Percentiles rank a stretch among this genome's conserved stretches.
phyloP scores from a whole-genome alignment of 2,329 filamentous ascomycete genomes.

The Colletotrichum incanum region DNA sequence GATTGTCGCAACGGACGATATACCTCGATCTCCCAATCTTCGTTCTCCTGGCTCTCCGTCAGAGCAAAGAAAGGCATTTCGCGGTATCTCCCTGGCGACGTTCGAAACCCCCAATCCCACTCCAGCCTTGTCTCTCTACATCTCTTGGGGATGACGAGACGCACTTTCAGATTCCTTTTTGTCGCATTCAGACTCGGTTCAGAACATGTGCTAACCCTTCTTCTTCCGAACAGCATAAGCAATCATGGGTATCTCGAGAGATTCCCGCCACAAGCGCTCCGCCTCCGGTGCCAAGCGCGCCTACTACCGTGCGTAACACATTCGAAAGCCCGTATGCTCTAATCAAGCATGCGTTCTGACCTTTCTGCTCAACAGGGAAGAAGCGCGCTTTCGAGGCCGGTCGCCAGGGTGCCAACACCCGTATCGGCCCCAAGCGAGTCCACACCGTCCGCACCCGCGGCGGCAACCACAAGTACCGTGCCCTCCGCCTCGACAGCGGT shows the following conservation, averaged over 20 bases:
- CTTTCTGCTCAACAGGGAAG: constrained; percentile 80
- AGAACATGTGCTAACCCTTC: constrained; percentile 45
- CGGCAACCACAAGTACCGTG: constrained; percentile 99
- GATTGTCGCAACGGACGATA: constrained; percentile 6
- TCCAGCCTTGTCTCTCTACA: not conserved
- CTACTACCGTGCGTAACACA: constrained; percentile 84
- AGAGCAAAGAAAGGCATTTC: constrained; percentile 30
- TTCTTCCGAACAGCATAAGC: constrained; percentile 72
- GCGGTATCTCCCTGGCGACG: constrained; percentile 33
- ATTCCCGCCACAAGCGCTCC: constrained; percentile 99
- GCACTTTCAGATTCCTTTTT: not conserved
- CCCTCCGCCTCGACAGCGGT: constrained; percentile 96
- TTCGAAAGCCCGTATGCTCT: constrained; percentile 79
- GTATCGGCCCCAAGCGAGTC: constrained; percentile 97
- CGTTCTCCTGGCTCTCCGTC: constrained; percentile 7
- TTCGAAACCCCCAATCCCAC: not conserved
- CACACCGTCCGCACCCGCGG: constrained; percentile 97
- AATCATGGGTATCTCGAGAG: constrained; percentile 99
- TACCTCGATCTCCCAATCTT: constrained; percentile 19
- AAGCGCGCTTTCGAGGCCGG: constrained; percentile 99
- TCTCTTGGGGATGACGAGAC: not conserved
- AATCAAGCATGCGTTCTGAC: constrained; percentile 79
- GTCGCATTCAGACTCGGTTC: not conserved
- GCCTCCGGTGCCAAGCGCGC: constrained; percentile 98
- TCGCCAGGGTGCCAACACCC: constrained; percentile 99